Evolutionary conservation across 225 moss, liverwort and hornwort species (phyloP), one percentile per base, ranked within the genome.

Genomic region (Ulota crispa): DNA sequence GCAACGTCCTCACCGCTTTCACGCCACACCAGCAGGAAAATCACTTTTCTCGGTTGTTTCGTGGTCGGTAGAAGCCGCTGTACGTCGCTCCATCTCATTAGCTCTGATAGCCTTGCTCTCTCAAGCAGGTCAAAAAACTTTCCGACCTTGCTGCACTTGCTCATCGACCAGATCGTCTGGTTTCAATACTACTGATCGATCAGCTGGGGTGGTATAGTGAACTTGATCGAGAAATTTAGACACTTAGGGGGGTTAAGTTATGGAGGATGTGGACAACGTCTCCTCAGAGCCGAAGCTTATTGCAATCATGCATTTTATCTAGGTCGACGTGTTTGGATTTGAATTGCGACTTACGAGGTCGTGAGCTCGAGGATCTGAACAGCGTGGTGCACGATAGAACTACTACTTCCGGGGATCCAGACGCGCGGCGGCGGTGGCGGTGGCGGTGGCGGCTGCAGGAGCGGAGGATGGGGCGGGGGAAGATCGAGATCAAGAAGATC

Each of bases 401-500:
- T 39, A 10, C 39, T 39, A 39, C 39, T 32, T 70, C 24, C 68
- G 77, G 15, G 11, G 70, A 79, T 82, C 69, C 56, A 20, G 9
- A 43, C 9, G 43, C 56, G 34, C 20, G 34, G 21, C 34, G 7
- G 19, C 64, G 39, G 39, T 6, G 39, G 39, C 7, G 5, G 39
- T 39, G 39, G 39, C 7, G 39, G 39, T 1, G 3, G 32, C 18
- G 16, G 18, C 15, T 2, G 19, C 34, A 3, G 21, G 53, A 53
- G 27, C 53, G 43, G 61, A 81, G 68, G 85, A 89, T 89, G 89
- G 89, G 89, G 81, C 78, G 89, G 72, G 89, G 89, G 24, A 89
- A 89, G 64, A 89, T 89, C 62, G 89, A 87, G 78, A 89, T 89
- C 65, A 89, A 87, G 87, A 67, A 76, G 87, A 89, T 89, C 28